Conservation (phyloP, 352 stramenopile genomes). For the Pythium brachiatum region DNA sequence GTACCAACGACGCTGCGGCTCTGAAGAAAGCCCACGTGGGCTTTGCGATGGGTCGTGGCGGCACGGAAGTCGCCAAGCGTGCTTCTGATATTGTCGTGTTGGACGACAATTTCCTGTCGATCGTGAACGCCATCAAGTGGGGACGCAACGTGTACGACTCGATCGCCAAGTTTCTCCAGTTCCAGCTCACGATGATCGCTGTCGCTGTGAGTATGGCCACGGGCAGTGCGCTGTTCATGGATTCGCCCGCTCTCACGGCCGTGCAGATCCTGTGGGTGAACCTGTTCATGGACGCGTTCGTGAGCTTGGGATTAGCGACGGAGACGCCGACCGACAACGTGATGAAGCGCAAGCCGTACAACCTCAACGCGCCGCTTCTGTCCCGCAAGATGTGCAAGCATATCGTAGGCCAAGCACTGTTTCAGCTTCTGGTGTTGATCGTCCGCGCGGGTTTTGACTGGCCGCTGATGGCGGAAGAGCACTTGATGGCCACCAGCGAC, state of each 20-base stretch:
- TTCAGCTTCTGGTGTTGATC: conserved; percentile 90
- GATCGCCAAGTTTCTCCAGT: conserved; percentile 98
- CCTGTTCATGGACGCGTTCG: conserved; percentile 98
- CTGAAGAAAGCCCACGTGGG: conserved; percentile 79
- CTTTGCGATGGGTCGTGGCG: conserved; percentile 68
- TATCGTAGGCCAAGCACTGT: conserved; percentile 90
- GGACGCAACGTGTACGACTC: conserved; percentile 89
- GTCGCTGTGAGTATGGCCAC: conserved; percentile 92
- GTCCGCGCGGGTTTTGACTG: conserved; percentile 76
- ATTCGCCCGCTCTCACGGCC: conserved; percentile 89
- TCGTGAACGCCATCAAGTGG: conserved; percentile 73
- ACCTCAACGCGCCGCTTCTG: conserved; percentile 89
- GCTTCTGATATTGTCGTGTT: conserved; percentile 89
- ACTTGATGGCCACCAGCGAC: conserved; percentile 15
- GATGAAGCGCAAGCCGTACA: conserved; percentile 91
- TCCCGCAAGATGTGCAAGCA: conserved; percentile 94
- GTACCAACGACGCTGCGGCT: conserved; percentile 64
- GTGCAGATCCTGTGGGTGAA: conserved; percentile 98
- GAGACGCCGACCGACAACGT: conserved; percentile 88
- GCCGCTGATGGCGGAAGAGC: conserved; percentile 6
- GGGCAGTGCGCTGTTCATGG: conserved; percentile 78
- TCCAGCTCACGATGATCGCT: conserved; percentile 97
- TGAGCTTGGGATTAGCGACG: conserved; percentile 93
- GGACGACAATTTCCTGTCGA: conserved; percentile 94
- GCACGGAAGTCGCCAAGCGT: conserved; percentile 83